Conservation (phyloP, 306 rosid genomes). For the Dalbergia oliveri region DNA sequence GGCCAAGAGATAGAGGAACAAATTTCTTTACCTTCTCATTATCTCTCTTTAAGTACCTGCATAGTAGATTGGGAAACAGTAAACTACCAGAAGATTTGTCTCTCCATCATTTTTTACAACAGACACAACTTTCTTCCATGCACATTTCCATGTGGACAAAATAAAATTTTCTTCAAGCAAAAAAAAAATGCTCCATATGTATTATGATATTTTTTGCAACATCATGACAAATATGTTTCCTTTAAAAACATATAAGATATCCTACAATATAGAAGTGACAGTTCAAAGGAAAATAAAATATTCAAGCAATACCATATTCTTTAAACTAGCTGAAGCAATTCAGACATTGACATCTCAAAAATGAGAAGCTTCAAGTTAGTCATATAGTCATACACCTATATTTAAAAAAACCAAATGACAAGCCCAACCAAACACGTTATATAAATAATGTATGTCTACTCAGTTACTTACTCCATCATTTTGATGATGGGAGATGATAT, state of each 20-base stretch:
- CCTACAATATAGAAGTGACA: conserved; percentile 29
- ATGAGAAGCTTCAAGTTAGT: no score
- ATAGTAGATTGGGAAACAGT: conserved; percentile 40
- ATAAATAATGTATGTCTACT: no score
- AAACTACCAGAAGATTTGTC: conserved; percentile 42
- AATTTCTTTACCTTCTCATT: conserved; percentile 65
- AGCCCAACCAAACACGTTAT: no score
- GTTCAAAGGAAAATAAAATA: conserved; percentile 25
- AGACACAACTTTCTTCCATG: conserved; percentile 27
- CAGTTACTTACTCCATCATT: conserved; percentile 80
- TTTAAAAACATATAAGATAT: conserved; percentile 32
- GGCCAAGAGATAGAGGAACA: conserved; percentile 80
- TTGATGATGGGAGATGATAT: conserved; percentile 61
- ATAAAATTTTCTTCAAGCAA: conserved; percentile 22
- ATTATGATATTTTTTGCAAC: conserved; percentile 3
- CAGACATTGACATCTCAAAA: no score
- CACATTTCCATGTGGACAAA: conserved; percentile 33
- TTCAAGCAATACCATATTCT: conserved; percentile 24
- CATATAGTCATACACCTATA: no score
- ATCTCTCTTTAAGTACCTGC: conserved; percentile 70
- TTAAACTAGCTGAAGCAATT: conserved; percentile 34
- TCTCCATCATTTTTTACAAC: conserved; percentile 33
- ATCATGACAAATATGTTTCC: conserved; percentile 15
- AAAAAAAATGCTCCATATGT: conserved; percentile 12
- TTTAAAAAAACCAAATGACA: no score